These are phyloP conservation scores for Aspergillus ibericus DNA, from an alignment of 2,329 filamentous ascomycete species.

Conservation along the genomic window DNA sequence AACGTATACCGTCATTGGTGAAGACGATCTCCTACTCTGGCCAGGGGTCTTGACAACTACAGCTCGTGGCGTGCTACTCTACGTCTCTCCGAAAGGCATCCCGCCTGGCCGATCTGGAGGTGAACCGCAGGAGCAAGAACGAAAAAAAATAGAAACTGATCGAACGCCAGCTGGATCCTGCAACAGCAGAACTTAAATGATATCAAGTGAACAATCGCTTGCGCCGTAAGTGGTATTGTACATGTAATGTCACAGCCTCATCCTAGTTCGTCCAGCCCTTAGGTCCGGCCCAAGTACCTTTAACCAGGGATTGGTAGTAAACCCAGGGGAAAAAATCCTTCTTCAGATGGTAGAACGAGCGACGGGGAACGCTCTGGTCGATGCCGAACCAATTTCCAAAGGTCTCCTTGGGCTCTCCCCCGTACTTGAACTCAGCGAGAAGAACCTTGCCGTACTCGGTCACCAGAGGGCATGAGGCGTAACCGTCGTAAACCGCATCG, in stretches of 20 bases:
- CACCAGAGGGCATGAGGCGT: slow-evolving; percentile 56
- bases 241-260: background rate
- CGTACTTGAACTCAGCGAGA: slow-evolving; percentile 66
- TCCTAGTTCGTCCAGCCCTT: slow-evolving; percentile 49
- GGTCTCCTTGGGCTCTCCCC: slow-evolving; percentile 63
- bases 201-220: background rate
- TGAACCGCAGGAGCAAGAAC: no score
- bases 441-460: slow-evolving; percentile 64
- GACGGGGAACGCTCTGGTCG: slow-evolving; percentile 58
- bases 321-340: slow-evolving; percentile 70
- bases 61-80: no score
- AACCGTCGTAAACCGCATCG: slow-evolving; percentile 53
- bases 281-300: slow-evolving; percentile 62
- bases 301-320: slow-evolving; percentile 61
- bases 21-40: no score
- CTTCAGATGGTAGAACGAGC: slow-evolving; percentile 63
- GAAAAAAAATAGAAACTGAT: no score
- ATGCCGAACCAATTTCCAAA: slow-evolving; percentile 57
- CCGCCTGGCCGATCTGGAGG: no score
- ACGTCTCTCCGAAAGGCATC: no score
- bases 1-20: no score
- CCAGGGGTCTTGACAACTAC: no score
- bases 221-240: background rate
- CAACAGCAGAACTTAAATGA: no score
- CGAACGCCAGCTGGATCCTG: no score